Conservation (phyloP, 148 eudicot species). For the Suaeda aralocaspica region DNA sequence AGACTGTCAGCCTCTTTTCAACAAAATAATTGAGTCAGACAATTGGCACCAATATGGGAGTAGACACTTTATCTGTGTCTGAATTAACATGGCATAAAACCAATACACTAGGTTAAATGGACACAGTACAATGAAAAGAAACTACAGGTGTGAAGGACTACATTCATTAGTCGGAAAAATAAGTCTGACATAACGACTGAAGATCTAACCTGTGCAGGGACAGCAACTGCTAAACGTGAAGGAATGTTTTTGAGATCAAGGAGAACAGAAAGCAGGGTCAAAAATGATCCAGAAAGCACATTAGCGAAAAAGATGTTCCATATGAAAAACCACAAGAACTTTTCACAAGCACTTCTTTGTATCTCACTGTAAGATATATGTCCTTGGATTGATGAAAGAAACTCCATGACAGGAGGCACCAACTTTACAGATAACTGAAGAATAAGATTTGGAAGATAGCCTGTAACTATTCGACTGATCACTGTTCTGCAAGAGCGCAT, state of each 20-base stretch:
- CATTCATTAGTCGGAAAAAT: background rate
- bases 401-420: slow-evolving; percentile 73
- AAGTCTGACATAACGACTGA: background rate
- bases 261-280: slow-evolving; percentile 43
- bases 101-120: too few species aligned
- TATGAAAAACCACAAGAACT: slow-evolving; percentile 62
- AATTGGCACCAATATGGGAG: too few species aligned
- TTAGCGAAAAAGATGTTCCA: slow-evolving; percentile 84
- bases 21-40: too few species aligned
- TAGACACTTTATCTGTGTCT: too few species aligned
- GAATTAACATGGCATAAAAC: too few species aligned
- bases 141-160: background rate
- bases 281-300: slow-evolving; percentile 66
- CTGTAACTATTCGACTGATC: slow-evolving; percentile 56
- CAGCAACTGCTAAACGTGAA: slow-evolving; percentile 48
- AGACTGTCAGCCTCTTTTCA: too few species aligned
- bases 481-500: slow-evolving; percentile 41
- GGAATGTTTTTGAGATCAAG: slow-evolving; percentile 64
- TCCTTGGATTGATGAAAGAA: slow-evolving; percentile 73
- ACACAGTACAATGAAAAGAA: background rate
- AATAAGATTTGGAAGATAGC: slow-evolving; percentile 80
- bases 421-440: slow-evolving; percentile 50
- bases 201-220: slow-evolving; percentile 64
- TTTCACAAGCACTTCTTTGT: slow-evolving; percentile 69
- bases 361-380: slow-evolving; percentile 57